Percentiles rank a stretch among this genome's conserved stretches.
phyloP scores from a whole-genome alignment of 129 eudicot genomes.

The Helianthus tuberosus region DNA sequence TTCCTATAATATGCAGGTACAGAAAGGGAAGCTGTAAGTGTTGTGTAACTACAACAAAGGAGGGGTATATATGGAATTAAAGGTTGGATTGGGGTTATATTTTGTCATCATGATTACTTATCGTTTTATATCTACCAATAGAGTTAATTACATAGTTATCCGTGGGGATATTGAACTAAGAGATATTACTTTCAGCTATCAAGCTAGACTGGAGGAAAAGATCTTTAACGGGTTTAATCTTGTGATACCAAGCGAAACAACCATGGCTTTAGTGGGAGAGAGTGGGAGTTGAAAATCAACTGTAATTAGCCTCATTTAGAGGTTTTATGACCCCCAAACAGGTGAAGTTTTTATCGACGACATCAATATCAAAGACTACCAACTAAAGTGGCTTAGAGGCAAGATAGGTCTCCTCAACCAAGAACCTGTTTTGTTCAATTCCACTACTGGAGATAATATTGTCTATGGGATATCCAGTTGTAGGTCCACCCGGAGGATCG shows the following conservation, averaged over 20 bases:
- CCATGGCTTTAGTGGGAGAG: slow-evolving; percentile 2
- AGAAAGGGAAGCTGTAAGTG: slow-evolving; percentile 66
- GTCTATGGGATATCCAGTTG: slow-evolving; percentile 11
- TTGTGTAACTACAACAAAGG: slow-evolving; percentile 37
- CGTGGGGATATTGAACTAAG: slow-evolving; percentile 12
- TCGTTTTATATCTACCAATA: slow-evolving; percentile 25
- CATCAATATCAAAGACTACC: slow-evolving; percentile 8
- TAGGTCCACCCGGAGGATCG: too few relatives aligned
- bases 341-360: background rate
- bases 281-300: background rate
- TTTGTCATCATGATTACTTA: slow-evolving; percentile 8
- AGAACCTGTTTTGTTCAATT: slow-evolving; percentile 3
- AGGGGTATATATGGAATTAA: background rate
- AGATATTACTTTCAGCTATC: background rate
- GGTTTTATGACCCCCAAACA: slow-evolving; percentile 11
- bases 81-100: slow-evolving; percentile 15
- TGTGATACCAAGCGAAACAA: slow-evolving; percentile 4
- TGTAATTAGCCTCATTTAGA: slow-evolving; percentile 1
- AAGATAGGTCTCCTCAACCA: slow-evolving; percentile 1
- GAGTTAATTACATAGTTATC: too few relatives aligned
- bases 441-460: background rate
- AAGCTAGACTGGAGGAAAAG: background rate
- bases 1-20: slow-evolving; percentile 51
- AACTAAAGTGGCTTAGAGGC: slow-evolving; percentile 13
- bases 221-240: background rate